A percentile compares a stretch with the other conserved stretches of the same genome.
Conservation (phyloP, 2,329 filamentous ascomycete species). For the Fusarium tricinctum region DNA sequence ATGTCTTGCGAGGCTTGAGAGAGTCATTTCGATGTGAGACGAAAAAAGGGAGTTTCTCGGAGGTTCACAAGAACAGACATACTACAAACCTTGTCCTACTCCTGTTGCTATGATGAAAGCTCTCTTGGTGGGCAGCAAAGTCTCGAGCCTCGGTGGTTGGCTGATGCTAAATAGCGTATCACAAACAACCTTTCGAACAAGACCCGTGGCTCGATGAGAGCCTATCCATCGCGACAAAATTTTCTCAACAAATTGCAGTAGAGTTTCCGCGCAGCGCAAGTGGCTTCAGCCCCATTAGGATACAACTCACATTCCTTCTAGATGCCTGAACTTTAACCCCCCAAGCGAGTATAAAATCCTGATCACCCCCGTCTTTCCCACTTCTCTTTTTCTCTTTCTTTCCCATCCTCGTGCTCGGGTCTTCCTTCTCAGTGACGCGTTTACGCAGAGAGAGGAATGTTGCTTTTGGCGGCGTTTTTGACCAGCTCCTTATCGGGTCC, state of each 20-base stretch:
- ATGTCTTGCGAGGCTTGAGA: background rate
- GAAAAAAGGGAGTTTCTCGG: background rate
- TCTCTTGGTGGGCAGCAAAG: no score
- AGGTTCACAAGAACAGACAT: background rate
- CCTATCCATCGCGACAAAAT: background rate
- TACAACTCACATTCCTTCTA: background rate
- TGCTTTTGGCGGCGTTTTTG: background rate
- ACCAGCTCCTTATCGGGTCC: background rate
- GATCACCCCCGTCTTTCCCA: background rate
- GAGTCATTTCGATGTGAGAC: background rate
- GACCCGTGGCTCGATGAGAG: background rate
- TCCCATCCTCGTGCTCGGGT: conserved; percentile 2
- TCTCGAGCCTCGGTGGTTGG: background rate
- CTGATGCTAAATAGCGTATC: background rate
- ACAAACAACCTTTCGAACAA: background rate
- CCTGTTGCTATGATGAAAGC: no score
- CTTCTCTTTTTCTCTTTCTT: background rate
- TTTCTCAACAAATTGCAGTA: background rate
- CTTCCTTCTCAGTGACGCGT: conserved; percentile 16
- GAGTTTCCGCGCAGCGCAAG: background rate
- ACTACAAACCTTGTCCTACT: no score
- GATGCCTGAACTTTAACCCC: background rate
- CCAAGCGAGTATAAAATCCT: background rate
- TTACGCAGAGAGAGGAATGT: conserved; percentile 8
- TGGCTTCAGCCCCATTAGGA: background rate